A percentile compares a stretch with the other conserved stretches of the same genome.
phyloP scores from a whole-genome alignment of 2,329 filamentous ascomycete species.

The Aspergillus sergii region DNA sequence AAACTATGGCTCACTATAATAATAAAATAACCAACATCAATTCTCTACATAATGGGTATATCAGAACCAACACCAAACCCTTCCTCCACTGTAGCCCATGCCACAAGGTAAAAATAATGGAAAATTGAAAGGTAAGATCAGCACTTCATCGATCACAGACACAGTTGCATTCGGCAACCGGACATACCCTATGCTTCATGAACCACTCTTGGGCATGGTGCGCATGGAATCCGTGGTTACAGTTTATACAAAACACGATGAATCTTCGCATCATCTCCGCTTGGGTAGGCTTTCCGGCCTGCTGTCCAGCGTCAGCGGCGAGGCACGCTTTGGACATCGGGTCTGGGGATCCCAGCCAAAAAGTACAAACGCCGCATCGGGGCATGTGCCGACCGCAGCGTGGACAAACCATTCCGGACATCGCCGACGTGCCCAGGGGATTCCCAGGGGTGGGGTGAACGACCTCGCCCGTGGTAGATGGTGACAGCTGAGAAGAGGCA shows the following conservation, averaged over 20 bases:
- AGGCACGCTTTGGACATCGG: slow-evolving; percentile 47
- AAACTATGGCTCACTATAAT: neutral
- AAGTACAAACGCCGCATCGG: slow-evolving; percentile 62
- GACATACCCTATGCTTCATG: slow-evolving; percentile 40
- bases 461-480: slow-evolving; percentile 32
- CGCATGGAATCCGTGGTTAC: slow-evolving; percentile 66
- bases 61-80: neutral
- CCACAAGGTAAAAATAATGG: slow-evolving; percentile 1
- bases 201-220: slow-evolving; percentile 67
- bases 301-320: slow-evolving; percentile 35
- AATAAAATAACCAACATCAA: neutral
- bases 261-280: slow-evolving; percentile 56
- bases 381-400: slow-evolving; percentile 66
- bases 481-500: slow-evolving; percentile 33
- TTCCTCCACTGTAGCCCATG: neutral
- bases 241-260: slow-evolving; percentile 64
- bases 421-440: slow-evolving; percentile 36
- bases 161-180: slow-evolving; percentile 44
- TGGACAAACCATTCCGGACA: slow-evolving; percentile 59
- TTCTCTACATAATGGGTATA: slow-evolving; percentile 5
- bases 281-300: slow-evolving; percentile 29
- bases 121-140: neutral
- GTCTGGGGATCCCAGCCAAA: slow-evolving; percentile 64
- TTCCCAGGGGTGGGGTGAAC: slow-evolving; percentile 39
- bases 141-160: slow-evolving; percentile 40